Conservation (phyloP, 306 rosid genomes). For the Cyamopsis tetragonoloba region DNA sequence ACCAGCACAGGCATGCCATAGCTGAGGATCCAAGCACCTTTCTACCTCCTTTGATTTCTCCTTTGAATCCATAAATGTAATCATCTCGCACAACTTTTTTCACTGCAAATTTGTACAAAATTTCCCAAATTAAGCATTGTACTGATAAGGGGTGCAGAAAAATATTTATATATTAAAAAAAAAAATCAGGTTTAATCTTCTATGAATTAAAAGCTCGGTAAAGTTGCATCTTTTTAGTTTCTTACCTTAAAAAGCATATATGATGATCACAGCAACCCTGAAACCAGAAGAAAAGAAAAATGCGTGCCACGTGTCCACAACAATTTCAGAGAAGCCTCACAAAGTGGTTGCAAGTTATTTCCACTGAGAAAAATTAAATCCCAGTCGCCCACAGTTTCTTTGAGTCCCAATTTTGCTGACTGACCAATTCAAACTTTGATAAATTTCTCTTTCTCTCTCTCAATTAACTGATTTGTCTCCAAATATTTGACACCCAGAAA, state of each 20-base stretch:
- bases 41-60: conserved; percentile 68
- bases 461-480: not conserved
- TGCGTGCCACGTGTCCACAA: conserved; percentile 28
- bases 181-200: too few relatives aligned
- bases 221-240: not conserved
- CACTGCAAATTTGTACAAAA: conserved; percentile 26
- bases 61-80: conserved; percentile 80
- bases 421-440: conserved; percentile 15
- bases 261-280: conserved; percentile 26
- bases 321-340: conserved; percentile 14
- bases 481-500: not conserved
- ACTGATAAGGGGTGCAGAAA: too few relatives aligned
- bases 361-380: conserved; percentile 15
- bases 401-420: conserved; percentile 29
- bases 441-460: not conserved
- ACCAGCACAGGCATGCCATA: conserved; percentile 99
- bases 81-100: conserved; percentile 46
- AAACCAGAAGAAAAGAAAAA: conserved; percentile 9
- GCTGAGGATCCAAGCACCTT: conserved; percentile 72
- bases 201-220: conserved; percentile 6
- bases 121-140: conserved; percentile 14
- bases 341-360: conserved; percentile 8
- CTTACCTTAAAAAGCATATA: conserved; percentile 41
- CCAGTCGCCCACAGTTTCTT: not conserved
- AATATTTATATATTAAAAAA: too few relatives aligned